Base-by-base conservation (phyloP, 371 early-diverging fungal genomes). In the Mortierella polycephala region DNA sequence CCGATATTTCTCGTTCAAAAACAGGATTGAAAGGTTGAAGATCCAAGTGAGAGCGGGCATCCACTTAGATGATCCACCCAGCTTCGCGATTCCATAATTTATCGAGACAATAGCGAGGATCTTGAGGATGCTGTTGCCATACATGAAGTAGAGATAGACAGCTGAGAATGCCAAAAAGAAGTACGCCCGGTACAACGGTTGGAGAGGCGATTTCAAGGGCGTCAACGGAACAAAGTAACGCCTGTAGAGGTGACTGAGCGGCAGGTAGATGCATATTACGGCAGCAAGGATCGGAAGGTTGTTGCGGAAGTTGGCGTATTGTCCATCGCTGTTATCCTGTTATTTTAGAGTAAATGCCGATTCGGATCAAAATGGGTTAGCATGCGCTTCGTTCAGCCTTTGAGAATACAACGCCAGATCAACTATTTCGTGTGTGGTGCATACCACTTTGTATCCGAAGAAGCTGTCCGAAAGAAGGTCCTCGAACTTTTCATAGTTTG, bases 261-360 rank as follows among this genome's bases (percentile, higher is more conserved):
- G 57, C 3, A 90, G 68, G 64, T 90, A 88, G 1, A 81, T 60
- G 10, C 85, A 16, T 46, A 88, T 83, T 7, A 91, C 88, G 6
- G 80, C 70, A 4, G 86, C 56, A 5, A 96, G 86, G 20, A 85
- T 68, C 5, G 89, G 90, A 64, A 95, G 69, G 82, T 94, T 87
- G 67, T 90, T 85, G 8, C 98, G 87, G 69, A 98, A 96, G 37
- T 85, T 83, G 12, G 86, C 74, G 81, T 93, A 96, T 75, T 98
- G 98, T 1, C 83, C 84, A 79, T 98, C 98, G 57, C 92, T 92
- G 75, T 95, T 91, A 74, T 97, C 98, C 83, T 86, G 72, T n/a
- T n/a, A 42, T 51, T 12, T 47, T 45, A 1, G 53, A 45, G 42
- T 30, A 42, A 51, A 23, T 23, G 12, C 0, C 39, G 13, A 10